phyloP scores from a whole-genome alignment of 2,329 filamentous ascomycete genomes.

The Calonectria naviculata region DNA sequence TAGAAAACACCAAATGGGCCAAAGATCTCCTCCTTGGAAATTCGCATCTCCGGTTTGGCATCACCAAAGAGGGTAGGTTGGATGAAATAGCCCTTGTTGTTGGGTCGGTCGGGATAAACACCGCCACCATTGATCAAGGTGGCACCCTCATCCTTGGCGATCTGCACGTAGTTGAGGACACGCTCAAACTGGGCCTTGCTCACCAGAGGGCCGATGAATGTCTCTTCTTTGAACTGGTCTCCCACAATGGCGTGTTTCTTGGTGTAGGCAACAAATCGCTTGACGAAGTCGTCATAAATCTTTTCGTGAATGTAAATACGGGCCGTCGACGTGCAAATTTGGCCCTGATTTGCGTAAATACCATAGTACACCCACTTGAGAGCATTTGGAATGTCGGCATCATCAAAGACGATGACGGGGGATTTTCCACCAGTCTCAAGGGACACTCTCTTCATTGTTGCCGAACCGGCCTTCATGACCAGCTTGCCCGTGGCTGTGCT shows the following conservation, averaged over 20 bases:
- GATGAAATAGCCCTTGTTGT: constrained; percentile 41
- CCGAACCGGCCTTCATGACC: constrained; percentile 75
- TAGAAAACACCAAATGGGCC: constrained; percentile 42
- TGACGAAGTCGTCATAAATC: constrained; percentile 70
- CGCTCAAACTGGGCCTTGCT: constrained; percentile 72
- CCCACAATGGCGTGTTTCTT: constrained; percentile 66
- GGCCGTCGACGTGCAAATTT: constrained; percentile 69
- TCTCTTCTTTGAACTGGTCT: constrained; percentile 69
- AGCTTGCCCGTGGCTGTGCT: constrained; percentile 73
- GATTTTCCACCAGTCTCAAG: constrained; percentile 69
- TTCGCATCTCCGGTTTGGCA: constrained; percentile 38
- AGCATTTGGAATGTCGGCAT: constrained; percentile 69
- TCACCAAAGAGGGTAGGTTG: constrained; percentile 42
- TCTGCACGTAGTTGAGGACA: constrained; percentile 72
- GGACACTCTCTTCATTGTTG: constrained; percentile 68
- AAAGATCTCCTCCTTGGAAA: constrained; percentile 44
- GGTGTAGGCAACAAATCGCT: constrained; percentile 61
- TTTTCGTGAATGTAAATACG: constrained; percentile 69
- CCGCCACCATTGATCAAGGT: constrained; percentile 57
- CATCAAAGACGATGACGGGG: constrained; percentile 67
- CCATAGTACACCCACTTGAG: constrained; percentile 60
- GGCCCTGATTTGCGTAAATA: constrained; percentile 64
- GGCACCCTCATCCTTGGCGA: constrained; percentile 71
- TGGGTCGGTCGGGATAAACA: constrained; percentile 14
- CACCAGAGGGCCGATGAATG: constrained; percentile 75